Evolutionary conservation across 176 grass and related monocot genomes (phyloP), one percentile per base, ranked within the genome.

Genomic region (Carex myosuroides): DNA sequence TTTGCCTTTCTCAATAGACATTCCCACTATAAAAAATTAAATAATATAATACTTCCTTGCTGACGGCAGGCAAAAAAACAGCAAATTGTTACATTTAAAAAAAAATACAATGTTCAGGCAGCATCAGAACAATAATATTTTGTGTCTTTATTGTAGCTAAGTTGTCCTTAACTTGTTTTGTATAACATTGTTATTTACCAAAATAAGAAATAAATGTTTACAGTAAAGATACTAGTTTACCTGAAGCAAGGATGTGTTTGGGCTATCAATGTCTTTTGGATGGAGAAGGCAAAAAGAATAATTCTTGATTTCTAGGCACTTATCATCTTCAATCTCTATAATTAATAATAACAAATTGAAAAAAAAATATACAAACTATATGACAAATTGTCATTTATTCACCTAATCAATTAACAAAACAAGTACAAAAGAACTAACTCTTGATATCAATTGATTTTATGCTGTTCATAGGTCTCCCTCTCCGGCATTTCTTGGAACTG

Each of bases 211-310:
- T 71, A 57, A 85, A 81, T 42, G 14, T 76, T 6, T 2, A 14
- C 0, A 69, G 22, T 18, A 57, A 29, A 13, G 8, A 87, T 37
- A 50, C 37, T 84, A 17, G 1, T 79, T 85, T 89, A 97, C 92
- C 92, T 94, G 84, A 80, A 94, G 89, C 53, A 97, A 70, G 6
- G 64, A 87, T 79, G 92, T 92, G 26, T 21, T 91, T 17, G 57
- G 79, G 71, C 81, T 87, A 67, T 92, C 90, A 0, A 87, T 60
- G 3, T 97, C 88, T 55, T 83, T 88, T 37, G 90, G 89, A 52
- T 91, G 89, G 83, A 97, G 84, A 22, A 97, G 88, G 65, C 83
- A 65, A 80, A 97, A 92, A 54, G 71, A 64, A 30, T 61, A 53
- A 3, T 81, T 84, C 13, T 81, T 70, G 48, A 30, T 77, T 30